Evolutionary conservation across 768 basidiomycete genomes (phyloP).

Genomic region (Sutorius australiensis): DNA sequence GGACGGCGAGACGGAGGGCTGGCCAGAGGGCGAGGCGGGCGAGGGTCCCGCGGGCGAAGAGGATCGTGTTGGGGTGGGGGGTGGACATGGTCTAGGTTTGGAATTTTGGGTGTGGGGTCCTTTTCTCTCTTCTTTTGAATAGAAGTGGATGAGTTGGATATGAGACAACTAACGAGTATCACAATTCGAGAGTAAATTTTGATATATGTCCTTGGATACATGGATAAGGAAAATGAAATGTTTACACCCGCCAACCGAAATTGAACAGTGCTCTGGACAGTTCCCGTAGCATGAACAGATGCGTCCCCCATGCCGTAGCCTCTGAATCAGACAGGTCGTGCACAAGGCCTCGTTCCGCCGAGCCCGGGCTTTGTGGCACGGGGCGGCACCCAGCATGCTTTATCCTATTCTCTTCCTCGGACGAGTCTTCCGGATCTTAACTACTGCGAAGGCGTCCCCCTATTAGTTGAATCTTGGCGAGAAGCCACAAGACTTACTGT

Average conservation of each 20-base stretch:
- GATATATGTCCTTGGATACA: background rate
- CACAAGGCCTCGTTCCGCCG: background rate
- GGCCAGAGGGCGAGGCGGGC: conserved; percentile 83
- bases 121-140: too few relatives aligned
- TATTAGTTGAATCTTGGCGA: background rate
- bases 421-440: background rate
- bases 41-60: conserved; percentile 85
- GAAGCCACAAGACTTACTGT: background rate
- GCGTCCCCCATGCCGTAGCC: background rate
- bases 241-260: background rate
- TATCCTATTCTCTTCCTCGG: background rate
- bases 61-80: conserved; percentile 48
- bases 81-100: conserved; percentile 9
- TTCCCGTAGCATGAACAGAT: background rate
- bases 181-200: too few relatives aligned
- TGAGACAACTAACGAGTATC: too few relatives aligned
- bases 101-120: too few relatives aligned
- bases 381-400: background rate
- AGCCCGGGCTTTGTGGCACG: background rate
- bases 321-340: background rate
- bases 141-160: too few relatives aligned
- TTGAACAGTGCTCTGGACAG: background rate
- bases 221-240: background rate
- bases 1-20: conserved; percentile 80
- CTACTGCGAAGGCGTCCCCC: background rate